A percentile compares a stretch with the other conserved stretches of the same genome.
Conservation (phyloP, 169 alveolate species). For the Pseudocohnilembus persalinus region DNA sequence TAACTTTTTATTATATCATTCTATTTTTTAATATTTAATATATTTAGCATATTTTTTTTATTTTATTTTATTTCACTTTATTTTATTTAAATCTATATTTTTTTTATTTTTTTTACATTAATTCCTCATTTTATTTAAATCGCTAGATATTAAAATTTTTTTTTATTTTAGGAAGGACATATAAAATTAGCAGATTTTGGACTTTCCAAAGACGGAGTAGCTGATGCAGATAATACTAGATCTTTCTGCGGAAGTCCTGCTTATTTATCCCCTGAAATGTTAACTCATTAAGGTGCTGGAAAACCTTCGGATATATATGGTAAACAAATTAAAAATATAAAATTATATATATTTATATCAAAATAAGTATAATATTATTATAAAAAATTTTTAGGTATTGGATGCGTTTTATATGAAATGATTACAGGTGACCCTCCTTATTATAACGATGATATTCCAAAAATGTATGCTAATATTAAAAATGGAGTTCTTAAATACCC, state of each 20-base stretch:
- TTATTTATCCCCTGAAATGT: conserved; percentile 87
- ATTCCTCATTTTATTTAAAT: background rate
- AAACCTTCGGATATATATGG: conserved; percentile 84
- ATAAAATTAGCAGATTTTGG: conserved; percentile 86
- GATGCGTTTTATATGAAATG: conserved; percentile 85
- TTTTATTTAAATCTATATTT: no score
- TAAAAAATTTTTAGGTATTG: conserved; percentile 61
- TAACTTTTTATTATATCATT: no score
- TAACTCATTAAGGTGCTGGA: conserved; percentile 75
- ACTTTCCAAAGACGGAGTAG: conserved; percentile 76
- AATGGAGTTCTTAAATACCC: conserved; percentile 71
- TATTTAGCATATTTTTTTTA: no score
- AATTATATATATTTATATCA: no score
- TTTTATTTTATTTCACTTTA: no score
- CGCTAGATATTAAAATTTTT: no score
- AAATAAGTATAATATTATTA: no score
- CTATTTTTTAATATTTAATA: no score
- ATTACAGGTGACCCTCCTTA: conserved; percentile 86
- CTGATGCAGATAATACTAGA: conserved; percentile 64
- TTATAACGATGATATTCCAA: conserved; percentile 76
- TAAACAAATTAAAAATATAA: no score
- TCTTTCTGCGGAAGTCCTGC: conserved; percentile 90
- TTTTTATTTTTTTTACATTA: no score
- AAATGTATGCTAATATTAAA: conserved; percentile 73
- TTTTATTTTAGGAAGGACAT: conserved; percentile 55